Conservation (phyloP, 1,284 basidiomycete genomes). For the Omphalotus olearius region DNA sequence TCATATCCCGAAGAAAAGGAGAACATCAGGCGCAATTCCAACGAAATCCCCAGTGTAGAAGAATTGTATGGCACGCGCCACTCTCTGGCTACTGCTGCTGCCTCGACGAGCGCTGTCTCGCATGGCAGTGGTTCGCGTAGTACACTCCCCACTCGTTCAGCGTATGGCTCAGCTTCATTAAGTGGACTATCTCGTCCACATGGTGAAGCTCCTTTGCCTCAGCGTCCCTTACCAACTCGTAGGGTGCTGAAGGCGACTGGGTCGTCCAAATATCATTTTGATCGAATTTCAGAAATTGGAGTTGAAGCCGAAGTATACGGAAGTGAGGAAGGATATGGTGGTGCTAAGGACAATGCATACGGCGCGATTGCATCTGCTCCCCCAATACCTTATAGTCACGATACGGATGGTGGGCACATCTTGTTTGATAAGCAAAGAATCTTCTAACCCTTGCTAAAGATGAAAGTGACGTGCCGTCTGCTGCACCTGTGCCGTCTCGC, state of each 20-base stretch:
- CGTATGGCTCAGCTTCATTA: slow-evolving; percentile 9
- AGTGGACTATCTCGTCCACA: slow-evolving; percentile 9
- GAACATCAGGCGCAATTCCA: slow-evolving; percentile 4
- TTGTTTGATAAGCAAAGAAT: not conserved
- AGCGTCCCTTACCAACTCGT: slow-evolving; percentile 4
- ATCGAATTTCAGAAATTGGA: slow-evolving; percentile 26
- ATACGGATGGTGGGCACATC: slow-evolving; percentile 18
- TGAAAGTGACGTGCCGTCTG: not conserved
- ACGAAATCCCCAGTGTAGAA: slow-evolving; percentile 6
- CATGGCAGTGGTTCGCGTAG: not conserved
- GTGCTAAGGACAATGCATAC: slow-evolving; percentile 18
- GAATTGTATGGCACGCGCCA: slow-evolving; percentile 16
- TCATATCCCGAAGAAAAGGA: slow-evolving; percentile 12
- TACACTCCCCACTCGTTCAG: slow-evolving; percentile 8
- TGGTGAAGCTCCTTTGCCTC: slow-evolving; percentile 1
- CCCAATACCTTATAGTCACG: not conserved
- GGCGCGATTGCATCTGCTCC: not conserved
- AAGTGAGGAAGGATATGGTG: slow-evolving; percentile 17
- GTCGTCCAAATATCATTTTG: slow-evolving; percentile 19
- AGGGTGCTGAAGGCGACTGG: slow-evolving; percentile 10
- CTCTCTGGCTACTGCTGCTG: slow-evolving; percentile 16
- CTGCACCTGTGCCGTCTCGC: not conserved
- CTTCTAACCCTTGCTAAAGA: slow-evolving; percentile 5
- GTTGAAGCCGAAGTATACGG: slow-evolving; percentile 11
- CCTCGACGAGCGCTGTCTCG: slow-evolving; percentile 18